Base-by-base conservation (phyloP, 495 filamentous ascomycete genomes). In the Aspergillus sclerotiicarbonarius region DNA sequence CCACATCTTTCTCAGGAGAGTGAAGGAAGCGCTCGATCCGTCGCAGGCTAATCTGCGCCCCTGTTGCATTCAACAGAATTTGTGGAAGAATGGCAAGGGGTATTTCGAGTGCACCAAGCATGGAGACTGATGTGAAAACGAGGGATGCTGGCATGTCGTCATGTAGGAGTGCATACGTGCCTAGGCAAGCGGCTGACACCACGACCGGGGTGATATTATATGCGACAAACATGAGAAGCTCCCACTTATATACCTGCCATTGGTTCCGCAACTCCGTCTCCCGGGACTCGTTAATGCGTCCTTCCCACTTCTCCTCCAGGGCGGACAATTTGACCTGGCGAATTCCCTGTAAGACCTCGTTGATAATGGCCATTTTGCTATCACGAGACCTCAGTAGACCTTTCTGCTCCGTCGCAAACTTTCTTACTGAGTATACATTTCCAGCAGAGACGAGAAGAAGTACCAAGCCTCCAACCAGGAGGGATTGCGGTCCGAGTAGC, bases 281-380 rank as follows among this genome's bases (percentile, higher is more conserved):
- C 62, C 88, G 75, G 30, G 83, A 77, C 4, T 69, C 73, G 20
- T 74, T 65, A 52, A 91, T 88, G 57, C 82, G 84, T 16, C 72
- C 69, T 68, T 90, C 79, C 88, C 88, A 91, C 58, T 84, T 79
- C 8, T 68, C 66, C 65, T 91, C 88, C 16, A 87, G 70, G 19
- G 87, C 88, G 5, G 86, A 87, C 60, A 90, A 88, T 63, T 91
- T 91, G 63, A 91, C 90, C 66, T 90, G 88, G 8, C 88, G 79
- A 47, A 91, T 90, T 48, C 84, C 87, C 62, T 86, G 82, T 3
- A 91, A 67, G 3, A 86, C 87, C 68, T 91, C 88, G 6, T 84
- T 85, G 20, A 91, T 74, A 0, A 88, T 76, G 4, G 76, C 84
- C 77, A 90, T 79, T 65, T 91, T 91, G 45, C 80, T 71, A 65